Conservation (phyloP, 192 early-diverging fungal species). For the Phycomyces nitens region DNA sequence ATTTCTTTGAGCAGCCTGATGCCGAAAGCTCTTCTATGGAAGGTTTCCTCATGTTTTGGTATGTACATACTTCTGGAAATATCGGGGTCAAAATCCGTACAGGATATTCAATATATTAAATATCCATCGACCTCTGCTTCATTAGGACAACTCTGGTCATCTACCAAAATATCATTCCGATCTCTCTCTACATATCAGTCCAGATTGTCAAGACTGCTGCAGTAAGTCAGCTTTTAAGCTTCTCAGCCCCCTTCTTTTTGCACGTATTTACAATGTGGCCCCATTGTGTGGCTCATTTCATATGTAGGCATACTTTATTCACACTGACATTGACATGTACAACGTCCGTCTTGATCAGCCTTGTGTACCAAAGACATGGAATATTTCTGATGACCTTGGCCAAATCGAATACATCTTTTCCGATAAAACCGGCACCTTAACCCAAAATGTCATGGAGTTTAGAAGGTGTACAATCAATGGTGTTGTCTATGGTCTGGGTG, state of each 20-base stretch:
- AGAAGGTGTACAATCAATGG: constrained; percentile 64
- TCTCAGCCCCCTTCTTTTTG: too few relatives aligned
- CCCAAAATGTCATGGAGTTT: constrained; percentile 80
- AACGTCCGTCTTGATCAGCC: constrained; percentile 51
- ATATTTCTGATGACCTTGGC: constrained; percentile 67
- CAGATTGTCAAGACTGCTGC: constrained; percentile 66
- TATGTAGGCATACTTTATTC: constrained; percentile 69
- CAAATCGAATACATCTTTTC: constrained; percentile 83
- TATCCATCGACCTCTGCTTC: too few relatives aligned
- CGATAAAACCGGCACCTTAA: constrained; percentile 82
- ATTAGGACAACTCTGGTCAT: constrained; percentile 76
- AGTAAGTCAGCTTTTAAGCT: not conserved
- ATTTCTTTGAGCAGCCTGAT: constrained; percentile 46
- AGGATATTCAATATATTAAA: too few relatives aligned
- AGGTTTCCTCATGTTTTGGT: constrained; percentile 72
- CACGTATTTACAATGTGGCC: constrained; percentile 19
- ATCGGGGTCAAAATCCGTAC: too few relatives aligned
- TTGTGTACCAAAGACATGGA: constrained; percentile 68
- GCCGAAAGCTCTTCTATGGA: constrained; percentile 50
- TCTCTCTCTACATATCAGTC: constrained; percentile 89
- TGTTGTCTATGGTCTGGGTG: constrained; percentile 52
- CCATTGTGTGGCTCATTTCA: constrained; percentile 22
- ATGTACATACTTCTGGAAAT: constrained; percentile 12
- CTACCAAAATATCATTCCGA: constrained; percentile 94
- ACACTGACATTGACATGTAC: constrained; percentile 63